These are phyloP conservation scores for Vigna trinervia DNA, from an alignment of 306 rosid species.

Conservation along the genomic window DNA sequence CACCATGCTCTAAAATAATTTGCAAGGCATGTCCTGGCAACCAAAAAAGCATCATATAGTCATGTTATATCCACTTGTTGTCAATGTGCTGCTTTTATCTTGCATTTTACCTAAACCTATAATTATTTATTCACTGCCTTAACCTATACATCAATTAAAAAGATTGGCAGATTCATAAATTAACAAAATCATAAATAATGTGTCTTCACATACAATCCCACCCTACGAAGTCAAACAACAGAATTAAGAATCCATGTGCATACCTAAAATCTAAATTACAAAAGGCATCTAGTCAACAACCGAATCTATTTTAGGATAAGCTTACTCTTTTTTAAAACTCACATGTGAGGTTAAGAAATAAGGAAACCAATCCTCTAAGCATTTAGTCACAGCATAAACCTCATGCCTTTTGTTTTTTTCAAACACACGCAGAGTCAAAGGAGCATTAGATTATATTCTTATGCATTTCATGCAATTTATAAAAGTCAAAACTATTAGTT, in stretches of 20 bases:
- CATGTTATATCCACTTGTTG: constrained; percentile 26
- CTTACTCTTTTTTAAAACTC: constrained; percentile 26
- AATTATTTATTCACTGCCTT: constrained; percentile 31
- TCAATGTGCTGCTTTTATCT: not conserved
- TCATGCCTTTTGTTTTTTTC: not conserved
- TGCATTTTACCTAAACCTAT: not conserved
- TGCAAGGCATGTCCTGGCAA: constrained; percentile 83
- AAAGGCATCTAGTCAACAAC: constrained; percentile 26
- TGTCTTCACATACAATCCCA: constrained; percentile 23
- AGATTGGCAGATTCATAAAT: constrained; percentile 10
- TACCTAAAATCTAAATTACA: constrained; percentile 17
- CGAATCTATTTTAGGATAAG: constrained; percentile 32
- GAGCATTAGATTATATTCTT: constrained; percentile 22
- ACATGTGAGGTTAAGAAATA: constrained; percentile 28
- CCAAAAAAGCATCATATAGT: constrained; percentile 38
- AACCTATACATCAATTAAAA: constrained; percentile 20
- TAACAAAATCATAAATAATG: constrained; percentile 30
- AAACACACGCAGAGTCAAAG: not conserved
- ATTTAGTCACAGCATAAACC: constrained; percentile 14
- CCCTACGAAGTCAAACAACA: constrained; percentile 24
- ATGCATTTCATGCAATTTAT: not conserved
- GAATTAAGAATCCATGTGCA: constrained; percentile 23
- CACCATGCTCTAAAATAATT: constrained; percentile 93
- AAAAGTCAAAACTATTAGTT: not conserved
- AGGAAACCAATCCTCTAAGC: constrained; percentile 19